A percentile compares a stretch with the other conserved stretches of the same genome.
Evolutionary conservation across 2,329 filamentous ascomycete genomes (phyloP).

Genomic region (Aspergillus tubingensis): DNA sequence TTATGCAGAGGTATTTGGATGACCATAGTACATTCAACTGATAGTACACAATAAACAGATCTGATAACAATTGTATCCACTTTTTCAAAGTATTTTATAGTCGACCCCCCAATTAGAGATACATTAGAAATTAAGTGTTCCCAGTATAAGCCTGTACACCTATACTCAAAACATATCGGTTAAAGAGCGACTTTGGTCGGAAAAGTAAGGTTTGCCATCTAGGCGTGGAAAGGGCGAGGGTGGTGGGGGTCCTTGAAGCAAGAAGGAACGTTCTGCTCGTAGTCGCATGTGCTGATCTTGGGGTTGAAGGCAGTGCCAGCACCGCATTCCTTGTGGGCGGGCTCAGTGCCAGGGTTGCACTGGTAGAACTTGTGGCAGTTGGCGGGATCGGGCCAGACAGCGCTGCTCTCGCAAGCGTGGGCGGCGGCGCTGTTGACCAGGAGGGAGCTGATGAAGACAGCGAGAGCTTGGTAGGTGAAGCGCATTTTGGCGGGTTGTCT

Average conservation of each 20-base stretch:
- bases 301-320: neutral
- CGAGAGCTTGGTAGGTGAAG: constrained; percentile 1
- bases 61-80: no score
- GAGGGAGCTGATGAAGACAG: constrained; percentile 1
- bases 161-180: no score
- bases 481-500: neutral
- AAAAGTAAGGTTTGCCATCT: neutral
- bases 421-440: neutral
- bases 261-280: neutral
- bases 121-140: no score
- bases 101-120: no score
- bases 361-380: neutral
- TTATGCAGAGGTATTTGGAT: neutral
- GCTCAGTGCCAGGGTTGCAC: neutral
- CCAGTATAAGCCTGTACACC: no score
- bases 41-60: no score
- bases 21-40: neutral
- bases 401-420: neutral
- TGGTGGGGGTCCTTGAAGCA: neutral
- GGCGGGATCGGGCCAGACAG: neutral
- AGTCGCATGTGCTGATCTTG: neutral
- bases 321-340: neutral
- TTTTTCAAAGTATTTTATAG: no score
- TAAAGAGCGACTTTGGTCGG: no score
- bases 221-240: neutral